These are phyloP conservation scores for Ostreobium quekettii DNA, from an alignment of 139 green algal genomes.

Conservation along the genomic window DNA sequence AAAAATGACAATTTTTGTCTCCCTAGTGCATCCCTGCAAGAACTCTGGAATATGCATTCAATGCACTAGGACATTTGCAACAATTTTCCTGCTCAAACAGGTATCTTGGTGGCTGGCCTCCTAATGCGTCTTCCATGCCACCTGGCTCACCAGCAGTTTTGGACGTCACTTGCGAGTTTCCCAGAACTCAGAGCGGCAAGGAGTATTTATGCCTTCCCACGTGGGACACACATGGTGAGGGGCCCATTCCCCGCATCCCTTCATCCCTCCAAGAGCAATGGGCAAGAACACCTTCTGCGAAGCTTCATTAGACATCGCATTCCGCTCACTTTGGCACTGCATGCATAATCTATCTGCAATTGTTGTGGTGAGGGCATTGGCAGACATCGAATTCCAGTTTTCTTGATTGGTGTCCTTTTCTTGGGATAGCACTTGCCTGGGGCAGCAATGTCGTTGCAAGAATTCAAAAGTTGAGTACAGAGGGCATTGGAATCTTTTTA, in stretches of 20 bases:
- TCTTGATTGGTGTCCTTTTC: not conserved
- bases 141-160: constrained; percentile 37
- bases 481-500: too few relatives aligned
- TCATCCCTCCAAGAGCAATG: not conserved
- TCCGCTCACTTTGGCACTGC: too few relatives aligned
- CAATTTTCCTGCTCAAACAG: too few relatives aligned
- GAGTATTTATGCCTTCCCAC: constrained; percentile 39
- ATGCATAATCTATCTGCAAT: not conserved
- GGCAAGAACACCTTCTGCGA: too few relatives aligned
- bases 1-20: too few relatives aligned
- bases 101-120: constrained; percentile 30
- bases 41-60: too few relatives aligned
- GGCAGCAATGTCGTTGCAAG: too few relatives aligned
- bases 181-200: constrained; percentile 24
- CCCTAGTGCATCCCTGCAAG: too few relatives aligned
- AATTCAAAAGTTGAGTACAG: too few relatives aligned
- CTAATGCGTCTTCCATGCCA: constrained; percentile 31
- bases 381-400: not conserved
- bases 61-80: too few relatives aligned
- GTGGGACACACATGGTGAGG: constrained; percentile 49
- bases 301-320: too few relatives aligned
- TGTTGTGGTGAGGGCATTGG: not conserved
- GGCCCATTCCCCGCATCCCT: not conserved
- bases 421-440: too few relatives aligned
- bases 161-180: constrained; percentile 63